Evolutionary conservation across 2,329 filamentous ascomycete species (phyloP), one percentile per base, ranked within the genome.

Genomic region (Paraphaeosphaeria sporulosa): DNA sequence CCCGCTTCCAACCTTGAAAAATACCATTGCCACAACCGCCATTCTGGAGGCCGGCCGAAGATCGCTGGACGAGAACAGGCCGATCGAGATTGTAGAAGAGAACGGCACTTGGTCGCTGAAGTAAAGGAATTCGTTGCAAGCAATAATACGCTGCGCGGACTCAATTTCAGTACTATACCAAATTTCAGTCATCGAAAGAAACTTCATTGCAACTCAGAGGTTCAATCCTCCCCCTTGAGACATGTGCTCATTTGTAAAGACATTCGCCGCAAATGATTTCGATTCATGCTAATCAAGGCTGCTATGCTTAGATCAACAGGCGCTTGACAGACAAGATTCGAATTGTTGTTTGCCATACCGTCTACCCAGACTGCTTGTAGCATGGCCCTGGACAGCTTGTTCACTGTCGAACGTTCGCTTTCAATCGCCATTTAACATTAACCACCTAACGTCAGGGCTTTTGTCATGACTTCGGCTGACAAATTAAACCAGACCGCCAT

Each of bases 21-120:
- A 97, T 77, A 97, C 94, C 0, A 89, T 97, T 70, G 92, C 92
- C 15, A 97, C 94, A 0, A 96, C 93, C 9, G 94, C 94, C 0
- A 97, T 97, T 64, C 82, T 97, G 58, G 90, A 97, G 79, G 94
- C 94, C 1, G 94, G 94, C 0, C 83, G 94, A 65, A 85, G 89
- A 72, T 94, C 91, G 75, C 85, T 97, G 70, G 93, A 97, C 76
- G 92, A 97, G 83, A 85, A 86, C 58, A 84, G 93, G 58, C 86
- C 92, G 61, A 86, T 97, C 30, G 87, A 88, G 75, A 96, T 97
- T 70, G 82, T 87, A 67, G 81, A 88, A 64, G 82, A 86, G 69
- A 84, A 86, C 59, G 90, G 86, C 0, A 77, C 81, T 30, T 96
- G 92, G 92, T 87, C 83, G 69, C 77, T 96, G 75, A 83, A 84